Evolutionary conservation across 23 red algal genomes (phyloP), one percentile per base, ranked within the genome.

Genomic region (Gracilaria vermiculophylla): DNA sequence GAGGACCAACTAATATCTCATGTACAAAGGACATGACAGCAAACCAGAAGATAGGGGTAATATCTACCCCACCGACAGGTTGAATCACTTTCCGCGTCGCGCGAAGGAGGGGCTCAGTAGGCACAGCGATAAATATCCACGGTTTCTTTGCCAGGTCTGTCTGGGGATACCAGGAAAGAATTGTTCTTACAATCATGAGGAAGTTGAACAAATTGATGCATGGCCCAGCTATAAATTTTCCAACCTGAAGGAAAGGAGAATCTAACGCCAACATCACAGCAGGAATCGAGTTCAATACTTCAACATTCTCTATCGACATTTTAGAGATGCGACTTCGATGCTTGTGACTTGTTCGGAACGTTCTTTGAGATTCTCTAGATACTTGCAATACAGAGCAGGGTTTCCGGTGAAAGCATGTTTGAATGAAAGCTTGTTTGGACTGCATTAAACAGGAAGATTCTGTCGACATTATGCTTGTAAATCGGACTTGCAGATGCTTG

Each of bases 21-120:
- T 89, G 87, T 9, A 94, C 71, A 77, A 99, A 94, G 39, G 78
- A 92, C 70, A 81, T 90, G 33, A 99, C 40, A 28, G 89, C 91
- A 48, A 99, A 86, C 97, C 97, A 99, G 27, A 99, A 85, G 15
- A 99, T 92, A 41, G 97, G 97, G 13, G 97, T 83, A 65, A 99
- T 93, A 69, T 99, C 97, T 19, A 99, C 97, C 17, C 97, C 97
- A 3, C 97, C 97, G 0, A 92, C 88, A 11, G 97, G 97, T 41
- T 78, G 97, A 14, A 95, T 62, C 11, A 95, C 69, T 56, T 87
- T 89, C 11, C 97, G 70, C 53, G 94, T 96, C 11, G 87, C 93
- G 28, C 42, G 48, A 53, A 97, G 83, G 20, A 97, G 82, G 25
- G 95, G 95, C 81, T 97, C 95, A 19, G 95, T 97, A 5, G 81